Conservation (phyloP, 2,329 filamentous ascomycete genomes). For the Scytalidium lignicola region DNA sequence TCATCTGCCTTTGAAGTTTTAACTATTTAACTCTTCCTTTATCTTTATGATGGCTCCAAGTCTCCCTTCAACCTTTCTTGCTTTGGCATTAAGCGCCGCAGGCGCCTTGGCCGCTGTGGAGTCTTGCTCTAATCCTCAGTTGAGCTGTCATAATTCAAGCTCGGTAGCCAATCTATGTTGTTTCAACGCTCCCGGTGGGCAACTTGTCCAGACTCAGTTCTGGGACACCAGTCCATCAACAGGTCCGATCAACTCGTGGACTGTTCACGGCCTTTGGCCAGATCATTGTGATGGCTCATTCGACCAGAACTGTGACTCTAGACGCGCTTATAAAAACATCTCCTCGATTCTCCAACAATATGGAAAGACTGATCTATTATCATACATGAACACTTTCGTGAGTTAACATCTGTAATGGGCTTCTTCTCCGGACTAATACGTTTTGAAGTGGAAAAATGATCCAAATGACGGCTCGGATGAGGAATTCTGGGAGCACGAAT, state of each 20-base stretch:
- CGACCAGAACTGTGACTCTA: conserved; percentile 48
- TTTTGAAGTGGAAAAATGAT: neutral
- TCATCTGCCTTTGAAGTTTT: neutral
- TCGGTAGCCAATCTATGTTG: conserved; percentile 42
- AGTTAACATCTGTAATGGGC: conserved; percentile 21
- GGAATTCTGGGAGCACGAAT: conserved; percentile 65
- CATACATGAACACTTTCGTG: conserved; percentile 58
- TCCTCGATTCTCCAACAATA: conserved; percentile 45
- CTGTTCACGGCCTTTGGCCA: conserved; percentile 30
- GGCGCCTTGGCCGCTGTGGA: neutral
- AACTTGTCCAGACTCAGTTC: conserved; percentile 54
- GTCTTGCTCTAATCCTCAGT: conserved; percentile 20
- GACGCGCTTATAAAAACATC: conserved; percentile 52
- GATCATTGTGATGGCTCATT: conserved; percentile 54
- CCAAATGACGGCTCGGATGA: conserved; percentile 48
- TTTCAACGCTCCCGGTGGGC: conserved; percentile 53
- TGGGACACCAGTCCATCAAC: conserved; percentile 52
- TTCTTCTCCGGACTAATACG: conserved; percentile 29
- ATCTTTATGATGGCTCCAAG: neutral
- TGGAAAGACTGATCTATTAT: conserved; percentile 43
- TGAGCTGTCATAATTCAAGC: conserved; percentile 60
- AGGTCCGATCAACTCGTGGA: conserved; percentile 26
- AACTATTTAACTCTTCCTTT: no score
- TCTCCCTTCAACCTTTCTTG: neutral
- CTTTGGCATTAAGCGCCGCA: neutral